Evolutionary conservation across 129 eudicot genomes (phyloP).

Genomic region (Saposhnikovia divaricata): DNA sequence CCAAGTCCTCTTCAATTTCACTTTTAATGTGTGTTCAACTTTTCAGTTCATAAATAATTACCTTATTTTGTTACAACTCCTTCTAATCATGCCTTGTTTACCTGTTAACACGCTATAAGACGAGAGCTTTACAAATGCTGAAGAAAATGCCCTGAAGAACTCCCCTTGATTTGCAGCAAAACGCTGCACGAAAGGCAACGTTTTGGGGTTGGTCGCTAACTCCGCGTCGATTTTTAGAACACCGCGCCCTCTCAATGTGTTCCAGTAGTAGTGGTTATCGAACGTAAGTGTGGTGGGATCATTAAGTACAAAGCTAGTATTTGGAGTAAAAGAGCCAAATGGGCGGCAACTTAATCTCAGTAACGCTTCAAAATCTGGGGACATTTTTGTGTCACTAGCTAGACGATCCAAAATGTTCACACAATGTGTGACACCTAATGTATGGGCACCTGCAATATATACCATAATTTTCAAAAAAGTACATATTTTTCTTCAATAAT

Average conservation of each 20-base stretch:
- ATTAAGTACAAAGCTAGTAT: conserved; percentile 22
- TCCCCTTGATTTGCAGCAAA: conserved; percentile 23
- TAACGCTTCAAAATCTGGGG: not conserved
- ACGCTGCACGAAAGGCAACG: conserved; percentile 17
- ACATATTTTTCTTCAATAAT: too few relatives aligned
- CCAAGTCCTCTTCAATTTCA: too few relatives aligned
- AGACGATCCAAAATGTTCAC: conserved; percentile 22
- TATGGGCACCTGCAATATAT: conserved; percentile 30
- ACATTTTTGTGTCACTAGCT: not conserved
- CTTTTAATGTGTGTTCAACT: not conserved
- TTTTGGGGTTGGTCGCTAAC: conserved; percentile 21
- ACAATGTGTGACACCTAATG: conserved; percentile 44
- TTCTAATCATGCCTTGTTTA: conserved; percentile 28
- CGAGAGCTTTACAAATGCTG: conserved; percentile 40
- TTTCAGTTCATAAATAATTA: not conserved
- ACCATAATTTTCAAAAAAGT: too few relatives aligned
- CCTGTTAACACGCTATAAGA: conserved; percentile 33
- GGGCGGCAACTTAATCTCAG: conserved; percentile 31
- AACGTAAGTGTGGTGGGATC: conserved; percentile 30
- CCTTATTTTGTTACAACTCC: conserved; percentile 15
- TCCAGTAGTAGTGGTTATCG: conserved; percentile 30
- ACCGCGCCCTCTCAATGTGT: conserved; percentile 20
- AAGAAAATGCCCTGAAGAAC: conserved; percentile 30
- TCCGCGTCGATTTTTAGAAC: conserved; percentile 25
- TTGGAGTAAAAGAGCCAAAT: conserved; percentile 3